Evolutionary conservation across 257 asterid genomes (phyloP).

Genomic region (Lantana camara): DNA sequence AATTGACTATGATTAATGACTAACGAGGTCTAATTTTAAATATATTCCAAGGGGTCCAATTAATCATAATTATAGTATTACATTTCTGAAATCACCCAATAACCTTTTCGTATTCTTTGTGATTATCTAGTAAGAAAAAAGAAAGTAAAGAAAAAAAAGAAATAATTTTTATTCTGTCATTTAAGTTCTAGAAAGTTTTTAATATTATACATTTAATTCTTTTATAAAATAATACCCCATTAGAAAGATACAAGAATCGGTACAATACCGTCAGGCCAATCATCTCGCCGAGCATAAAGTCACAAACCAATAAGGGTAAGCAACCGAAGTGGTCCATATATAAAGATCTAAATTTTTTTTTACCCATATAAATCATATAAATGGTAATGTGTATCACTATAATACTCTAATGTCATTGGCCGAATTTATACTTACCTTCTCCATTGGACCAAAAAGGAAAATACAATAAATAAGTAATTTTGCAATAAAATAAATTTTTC

Average conservation of each 20-base stretch:
- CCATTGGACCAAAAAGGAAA: not conserved
- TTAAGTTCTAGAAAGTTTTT: too few relatives aligned
- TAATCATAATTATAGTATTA: too few relatives aligned
- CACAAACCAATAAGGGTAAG: not conserved
- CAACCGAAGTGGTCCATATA: not conserved
- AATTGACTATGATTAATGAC: too few relatives aligned
- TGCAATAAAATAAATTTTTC: not conserved
- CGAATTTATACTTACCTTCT: slow-evolving; percentile 3
- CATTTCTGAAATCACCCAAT: too few relatives aligned
- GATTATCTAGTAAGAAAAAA: not conserved
- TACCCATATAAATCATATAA: not conserved
- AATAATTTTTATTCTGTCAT: too few relatives aligned
- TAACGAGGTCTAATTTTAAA: too few relatives aligned
- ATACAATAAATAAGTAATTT: not conserved
- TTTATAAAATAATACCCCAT: not conserved
- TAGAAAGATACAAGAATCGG: not conserved
- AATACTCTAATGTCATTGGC: not conserved
- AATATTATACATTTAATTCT: too few relatives aligned
- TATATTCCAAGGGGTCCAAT: too few relatives aligned
- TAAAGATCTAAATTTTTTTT: not conserved
- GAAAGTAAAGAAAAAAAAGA: too few relatives aligned
- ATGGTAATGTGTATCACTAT: not conserved
- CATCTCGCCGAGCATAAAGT: not conserved
- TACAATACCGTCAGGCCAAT: not conserved
- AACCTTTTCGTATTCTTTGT: too few relatives aligned